Base-by-base conservation (phyloP, 1,284 basidiomycete species). In the Flammula alnicola region DNA sequence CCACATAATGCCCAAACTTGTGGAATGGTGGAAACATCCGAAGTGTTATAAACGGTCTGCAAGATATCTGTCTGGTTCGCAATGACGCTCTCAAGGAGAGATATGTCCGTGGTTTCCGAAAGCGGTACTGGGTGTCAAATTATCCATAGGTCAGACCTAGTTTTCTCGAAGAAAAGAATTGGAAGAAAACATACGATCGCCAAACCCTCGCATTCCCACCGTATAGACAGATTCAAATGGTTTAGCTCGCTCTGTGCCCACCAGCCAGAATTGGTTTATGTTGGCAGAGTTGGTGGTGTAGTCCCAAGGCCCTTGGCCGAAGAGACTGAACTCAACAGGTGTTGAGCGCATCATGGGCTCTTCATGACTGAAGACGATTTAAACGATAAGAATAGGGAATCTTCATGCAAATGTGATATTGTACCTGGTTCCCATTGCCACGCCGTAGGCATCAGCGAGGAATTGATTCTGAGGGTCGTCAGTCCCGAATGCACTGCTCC, bases 361-460 rank as follows among this genome's bases (percentile, higher is more conserved):
- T 64, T 85, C 78, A 57, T 86, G 83, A 61, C 80, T 83, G 43
- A 29, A 49, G 38, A 19, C 25, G 32, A 17, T 7, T 3, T 10
- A 33, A 27, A 23, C 8, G 22, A 22, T 35, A 23, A 29, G 31
- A 29, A 23, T 7, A 11, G 3, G 16, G 4, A 14, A 4, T 10
- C 10, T 7, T 5, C 17, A 40, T 32, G n/a, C 31, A 9, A 14
- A 16, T 12, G 19, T 20, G 9, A n/a, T 32, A 10, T 57, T 60
- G 5, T 43, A 74, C 77, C 77, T 80, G 10, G 82, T 85, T 29
- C 78, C 84, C 81, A 88, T 88, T 19, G 84, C 84, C 42, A 89
- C 75, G 17, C 86, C 87, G 65, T 81, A 87, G 48, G 72, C 73
- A 55, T 88, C 79, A 0, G 87, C 88, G 8, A 84, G 68, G 19